A percentile compares a stretch with the other conserved stretches of the same genome.
Conservation (phyloP, 257 asterid species). For the Paraleonurus japonicus region DNA sequence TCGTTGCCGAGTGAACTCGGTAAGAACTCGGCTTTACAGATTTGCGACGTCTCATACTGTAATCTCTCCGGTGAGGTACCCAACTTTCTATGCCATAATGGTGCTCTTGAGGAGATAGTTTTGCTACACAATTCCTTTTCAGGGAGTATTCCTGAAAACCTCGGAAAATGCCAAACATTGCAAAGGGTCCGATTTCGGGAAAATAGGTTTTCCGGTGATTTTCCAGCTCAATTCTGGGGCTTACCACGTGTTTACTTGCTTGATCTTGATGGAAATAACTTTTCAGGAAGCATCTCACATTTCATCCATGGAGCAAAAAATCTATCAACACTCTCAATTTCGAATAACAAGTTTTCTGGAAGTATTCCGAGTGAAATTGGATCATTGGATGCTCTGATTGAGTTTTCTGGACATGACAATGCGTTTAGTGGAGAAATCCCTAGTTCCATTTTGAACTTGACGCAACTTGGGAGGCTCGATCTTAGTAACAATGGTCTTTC, state of each 20-base stretch:
- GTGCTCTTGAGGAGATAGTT: constrained; percentile 45
- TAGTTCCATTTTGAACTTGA: constrained; percentile 39
- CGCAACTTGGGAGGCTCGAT: constrained; percentile 54
- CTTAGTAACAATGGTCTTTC: constrained; percentile 57
- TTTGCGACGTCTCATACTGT: constrained; percentile 51
- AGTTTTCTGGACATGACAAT: constrained; percentile 48
- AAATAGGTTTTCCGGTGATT: constrained; percentile 52
- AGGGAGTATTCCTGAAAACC: constrained; percentile 57
- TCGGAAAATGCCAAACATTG: constrained; percentile 57
- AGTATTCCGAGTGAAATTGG: constrained; percentile 67
- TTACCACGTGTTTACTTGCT: constrained; percentile 65
- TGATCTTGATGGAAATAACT: constrained; percentile 48
- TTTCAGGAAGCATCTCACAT: constrained; percentile 65
- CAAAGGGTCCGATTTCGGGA: constrained; percentile 48
- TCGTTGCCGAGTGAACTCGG: constrained; percentile 70
- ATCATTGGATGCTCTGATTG: constrained; percentile 35
- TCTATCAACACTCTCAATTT: constrained; percentile 47
- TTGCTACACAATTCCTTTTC: constrained; percentile 50
- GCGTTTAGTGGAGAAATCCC: constrained; percentile 63
- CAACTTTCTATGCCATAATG: constrained; percentile 47
- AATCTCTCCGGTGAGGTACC: constrained; percentile 61
- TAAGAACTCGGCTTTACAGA: constrained; percentile 50
- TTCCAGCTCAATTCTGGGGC: constrained; percentile 70
- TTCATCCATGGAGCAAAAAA: constrained; percentile 54
- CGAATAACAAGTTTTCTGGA: constrained; percentile 60